phyloP scores from a whole-genome alignment of 352 stramenopile species.

The Pythium chondricola region DNA sequence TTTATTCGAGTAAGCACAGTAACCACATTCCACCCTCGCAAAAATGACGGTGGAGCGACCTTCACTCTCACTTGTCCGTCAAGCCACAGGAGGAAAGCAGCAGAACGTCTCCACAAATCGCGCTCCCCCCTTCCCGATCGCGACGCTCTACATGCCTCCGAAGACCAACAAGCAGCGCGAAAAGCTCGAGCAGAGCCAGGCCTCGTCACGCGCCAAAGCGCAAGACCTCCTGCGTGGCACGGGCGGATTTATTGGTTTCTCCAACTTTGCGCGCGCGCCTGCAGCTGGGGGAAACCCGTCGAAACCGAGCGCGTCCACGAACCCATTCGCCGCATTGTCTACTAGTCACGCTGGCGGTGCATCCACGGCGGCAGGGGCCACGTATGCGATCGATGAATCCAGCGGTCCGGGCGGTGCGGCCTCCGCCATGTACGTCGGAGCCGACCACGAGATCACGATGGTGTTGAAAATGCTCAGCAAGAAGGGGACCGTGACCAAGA shows the following conservation, averaged over 20 bases:
- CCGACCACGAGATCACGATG: conserved; percentile 70
- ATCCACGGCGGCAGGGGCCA: not conserved
- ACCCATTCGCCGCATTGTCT: conserved; percentile 18
- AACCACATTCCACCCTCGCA: no score
- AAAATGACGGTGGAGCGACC: conserved; percentile 12
- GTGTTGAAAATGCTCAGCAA: conserved; percentile 84
- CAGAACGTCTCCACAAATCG: no score
- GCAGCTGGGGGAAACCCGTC: not conserved
- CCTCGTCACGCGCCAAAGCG: conserved; percentile 74
- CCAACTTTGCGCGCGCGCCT: conserved; percentile 28
- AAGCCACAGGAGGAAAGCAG: no score
- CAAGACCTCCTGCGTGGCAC: conserved; percentile 42
- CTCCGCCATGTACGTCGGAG: conserved; percentile 65
- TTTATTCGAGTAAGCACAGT: no score
- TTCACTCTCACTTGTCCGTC: conserved; percentile 18
- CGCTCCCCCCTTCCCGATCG: no score
- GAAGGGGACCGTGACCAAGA: conserved; percentile 76
- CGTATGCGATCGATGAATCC: conserved; percentile 13
- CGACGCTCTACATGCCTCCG: conserved; percentile 36
- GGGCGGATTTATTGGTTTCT: conserved; percentile 67
- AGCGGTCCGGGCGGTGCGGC: conserved; percentile 4
- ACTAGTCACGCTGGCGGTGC: conserved; percentile 10
- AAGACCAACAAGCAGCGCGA: conserved; percentile 88
- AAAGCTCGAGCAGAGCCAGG: conserved; percentile 75
- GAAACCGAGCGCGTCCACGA: not conserved